phyloP scores from a whole-genome alignment of 192 early-diverging fungal species.

The Podila clonocystis region DNA sequence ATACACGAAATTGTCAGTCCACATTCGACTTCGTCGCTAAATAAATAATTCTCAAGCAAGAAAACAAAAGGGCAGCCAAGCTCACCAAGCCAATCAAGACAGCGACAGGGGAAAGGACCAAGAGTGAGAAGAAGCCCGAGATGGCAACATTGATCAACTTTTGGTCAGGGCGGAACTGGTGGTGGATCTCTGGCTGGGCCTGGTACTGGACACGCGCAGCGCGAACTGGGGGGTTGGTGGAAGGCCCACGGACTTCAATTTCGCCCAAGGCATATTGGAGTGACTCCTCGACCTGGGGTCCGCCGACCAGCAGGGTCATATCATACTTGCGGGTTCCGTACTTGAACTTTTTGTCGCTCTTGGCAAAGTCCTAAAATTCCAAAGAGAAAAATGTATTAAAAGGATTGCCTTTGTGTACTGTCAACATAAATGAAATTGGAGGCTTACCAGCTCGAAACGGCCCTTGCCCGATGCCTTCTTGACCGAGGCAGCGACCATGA shows the following conservation, averaged over 20 bases:
- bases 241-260: conserved; percentile 37
- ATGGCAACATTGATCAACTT: conserved; percentile 57
- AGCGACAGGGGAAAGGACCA: conserved; percentile 56
- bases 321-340: conserved; percentile 38
- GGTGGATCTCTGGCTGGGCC: conserved; percentile 59
- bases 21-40: neutral
- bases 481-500: conserved; percentile 41
- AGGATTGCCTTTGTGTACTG: neutral
- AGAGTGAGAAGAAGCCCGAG: conserved; percentile 48
- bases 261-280: conserved; percentile 38
- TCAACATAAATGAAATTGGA: neutral
- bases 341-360: conserved; percentile 20
- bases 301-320: conserved; percentile 44
- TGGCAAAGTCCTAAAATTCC: conserved; percentile 21
- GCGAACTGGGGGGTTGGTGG: conserved; percentile 26
- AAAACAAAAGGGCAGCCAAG: neutral
- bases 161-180: conserved; percentile 59
- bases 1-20: neutral
- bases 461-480: conserved; percentile 43
- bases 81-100: conserved; percentile 54
- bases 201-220: conserved; percentile 27
- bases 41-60: neutral
- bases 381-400: neutral
- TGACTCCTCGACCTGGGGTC: conserved; percentile 30
- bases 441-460: conserved; percentile 41